Base-by-base conservation (phyloP, 768 basidiomycete species). In the Leucocoprinus birnbaumii region DNA sequence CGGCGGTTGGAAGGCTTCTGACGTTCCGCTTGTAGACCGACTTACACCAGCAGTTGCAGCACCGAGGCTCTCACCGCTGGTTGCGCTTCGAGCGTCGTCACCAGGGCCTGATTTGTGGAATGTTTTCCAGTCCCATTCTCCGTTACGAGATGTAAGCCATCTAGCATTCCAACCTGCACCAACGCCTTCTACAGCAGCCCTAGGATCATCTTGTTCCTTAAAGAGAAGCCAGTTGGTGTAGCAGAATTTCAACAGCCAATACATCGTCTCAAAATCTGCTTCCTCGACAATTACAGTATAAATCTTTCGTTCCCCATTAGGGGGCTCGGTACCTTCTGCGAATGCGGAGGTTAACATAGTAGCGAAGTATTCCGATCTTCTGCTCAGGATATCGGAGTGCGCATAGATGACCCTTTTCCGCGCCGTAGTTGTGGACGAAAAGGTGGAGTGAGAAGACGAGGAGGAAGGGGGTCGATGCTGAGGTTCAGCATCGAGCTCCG, bases 141-240 rank as follows among this genome's bases (percentile, higher is more conserved):
- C 71, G 27, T 74, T 76, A 31, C 68, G 71, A 3, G 76, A 66
- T 56, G 69, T 74, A 34, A 84, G 62, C 76, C 81, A 85, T 57
- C 75, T 79, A 10, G 79, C 82, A 58, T 78, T 84, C 80, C 84
- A 85, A 31, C 87, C 86, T 11, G 80, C 79, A 16, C 85, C 85
- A 22, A 84, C 74, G 18, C 85, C 84, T 57, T 86, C 84, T 22
- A 89, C 83, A 2, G 87, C 83, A 19, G 71, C 68, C 19, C 85
- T 72, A 18, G 87, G 85, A 62, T 91, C 86, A 55, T 91, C 88
- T 16, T 82, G 66, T 51, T 84, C 79, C 55, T 80, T 79, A 72
- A 91, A 91, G 18, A 81, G 70, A 1, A 89, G 71, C 83, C 85
- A 88, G 64, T 89, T 86, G 6, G 83, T 83, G 59, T 91, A 91